Evolutionary conservation across 805 yeast genomes (phyloP).

Genomic region (Kodamaea lidongshanica): DNA sequence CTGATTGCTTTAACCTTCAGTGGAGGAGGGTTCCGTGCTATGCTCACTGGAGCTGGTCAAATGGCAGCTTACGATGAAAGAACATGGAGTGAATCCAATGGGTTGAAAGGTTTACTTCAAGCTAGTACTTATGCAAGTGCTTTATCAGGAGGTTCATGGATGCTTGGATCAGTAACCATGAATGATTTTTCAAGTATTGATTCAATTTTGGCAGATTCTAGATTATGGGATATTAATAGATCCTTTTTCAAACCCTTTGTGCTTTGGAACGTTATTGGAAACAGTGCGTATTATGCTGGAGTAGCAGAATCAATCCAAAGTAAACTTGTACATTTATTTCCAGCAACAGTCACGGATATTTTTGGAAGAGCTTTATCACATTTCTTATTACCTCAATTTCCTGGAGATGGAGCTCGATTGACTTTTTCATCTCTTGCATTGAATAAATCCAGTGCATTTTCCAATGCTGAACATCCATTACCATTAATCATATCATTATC

Average conservation of each 20-base stretch:
- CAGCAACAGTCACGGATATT: slow-evolving; percentile 30
- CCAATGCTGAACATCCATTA: slow-evolving; percentile 31
- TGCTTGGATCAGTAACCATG: slow-evolving; percentile 22
- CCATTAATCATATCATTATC: slow-evolving; percentile 36
- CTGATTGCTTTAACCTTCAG: slow-evolving; percentile 31
- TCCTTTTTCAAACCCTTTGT: slow-evolving; percentile 13
- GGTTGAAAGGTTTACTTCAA: slow-evolving; percentile 22
- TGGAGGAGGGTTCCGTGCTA: slow-evolving; percentile 38
- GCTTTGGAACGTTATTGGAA: slow-evolving; percentile 4
- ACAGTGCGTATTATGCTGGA: slow-evolving; percentile 34
- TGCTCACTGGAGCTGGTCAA: slow-evolving; percentile 80
- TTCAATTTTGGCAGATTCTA: slow-evolving; percentile 10
- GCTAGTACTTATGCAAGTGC: slow-evolving; percentile 34
- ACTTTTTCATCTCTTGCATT: slow-evolving; percentile 7
- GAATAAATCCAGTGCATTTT: slow-evolving; percentile 20
- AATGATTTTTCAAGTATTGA: slow-evolving; percentile 17
- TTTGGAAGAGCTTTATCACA: slow-evolving; percentile 37
- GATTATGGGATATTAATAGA: slow-evolving; percentile 15
- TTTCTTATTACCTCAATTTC: slow-evolving; percentile 21
- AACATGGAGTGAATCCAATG: slow-evolving; percentile 42
- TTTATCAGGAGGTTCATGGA: slow-evolving; percentile 40
- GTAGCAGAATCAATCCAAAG: slow-evolving; percentile 18
- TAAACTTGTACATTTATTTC: slow-evolving; percentile 30
- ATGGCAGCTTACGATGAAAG: slow-evolving; percentile 72
- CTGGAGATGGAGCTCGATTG: slow-evolving; percentile 23